Evolutionary conservation across 345 rosid genomes (phyloP), one percentile per base, ranked within the genome.

Genomic region (Eucalyptus grandis): DNA sequence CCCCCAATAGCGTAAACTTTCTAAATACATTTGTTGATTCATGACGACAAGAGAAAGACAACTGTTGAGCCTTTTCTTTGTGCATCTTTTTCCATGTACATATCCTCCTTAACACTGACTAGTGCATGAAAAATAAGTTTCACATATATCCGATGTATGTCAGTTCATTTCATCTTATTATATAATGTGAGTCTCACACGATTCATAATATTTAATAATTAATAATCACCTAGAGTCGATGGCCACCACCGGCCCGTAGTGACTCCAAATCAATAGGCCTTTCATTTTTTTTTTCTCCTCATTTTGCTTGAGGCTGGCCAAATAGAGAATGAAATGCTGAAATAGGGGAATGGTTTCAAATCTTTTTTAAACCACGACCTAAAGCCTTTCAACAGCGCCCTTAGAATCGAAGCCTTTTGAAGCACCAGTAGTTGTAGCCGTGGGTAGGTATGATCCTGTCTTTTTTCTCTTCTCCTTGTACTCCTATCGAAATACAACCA

Each of bases 221-320:
- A 1, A 77, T 30, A 77, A 77, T 1, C 15, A 77, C 9, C 2
- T 8, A 6, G 4, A 43, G 16, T 7, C 1, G 2, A 0, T 37
- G 47, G 6, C 9, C 30, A 6, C 9, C 27, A 6, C 5, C 27
- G 0, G 83, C 83, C 0, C 0, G 4, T 26, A 56, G 6, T 24
- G 30, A 56, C 62, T 56, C 3, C 27, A 24, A 56, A 24, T 56
- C 12, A 22, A 56, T 24, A 56, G 27, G 14, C 30, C 14, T 56
- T 56, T 56, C 3, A 4, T 10, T 56, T 22, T 3, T 9, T 21
- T 24, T 24, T 56, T 24, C 2, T 1, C 12, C 62, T 56, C 62
- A 56, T 56, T 22, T 56, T 56, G 12, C 10, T 56, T 56, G 27
- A 9, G 62, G 62, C 12, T 22, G 62, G 62, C 62, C 62, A 24